phyloP scores from a whole-genome alignment of 2,329 filamentous ascomycete genomes.

The Aureobasidium zeae region DNA sequence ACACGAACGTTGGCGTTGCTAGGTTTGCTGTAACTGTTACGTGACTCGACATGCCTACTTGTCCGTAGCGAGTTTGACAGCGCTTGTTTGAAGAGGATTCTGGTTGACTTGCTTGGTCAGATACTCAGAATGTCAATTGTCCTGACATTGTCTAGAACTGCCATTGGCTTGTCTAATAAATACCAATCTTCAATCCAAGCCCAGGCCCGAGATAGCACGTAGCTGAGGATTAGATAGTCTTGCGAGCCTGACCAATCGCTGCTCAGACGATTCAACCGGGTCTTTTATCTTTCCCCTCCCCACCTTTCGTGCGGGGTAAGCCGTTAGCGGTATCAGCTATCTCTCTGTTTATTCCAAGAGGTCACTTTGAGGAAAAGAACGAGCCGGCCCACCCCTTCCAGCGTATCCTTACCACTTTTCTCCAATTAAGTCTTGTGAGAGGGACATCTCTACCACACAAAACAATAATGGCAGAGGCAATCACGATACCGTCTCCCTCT shows the following conservation, averaged over 20 bases:
- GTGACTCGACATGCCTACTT: too few relatives aligned
- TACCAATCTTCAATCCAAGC: background rate
- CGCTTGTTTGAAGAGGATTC: too few relatives aligned
- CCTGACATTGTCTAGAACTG: background rate
- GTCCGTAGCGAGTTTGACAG: too few relatives aligned
- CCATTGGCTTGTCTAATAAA: conserved; percentile 4
- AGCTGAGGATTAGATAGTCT: conserved; percentile 8
- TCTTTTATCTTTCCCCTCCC: conserved; percentile 8
- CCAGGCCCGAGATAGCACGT: conserved; percentile 9
- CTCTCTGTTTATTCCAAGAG: conserved; percentile 2
- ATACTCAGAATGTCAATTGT: too few relatives aligned
- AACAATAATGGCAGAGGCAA: conserved; percentile 43
- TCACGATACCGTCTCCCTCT: conserved; percentile 52
- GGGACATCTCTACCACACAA: too few relatives aligned
- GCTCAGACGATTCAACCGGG: conserved; percentile 10
- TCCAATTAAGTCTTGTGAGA: conserved; percentile 6
- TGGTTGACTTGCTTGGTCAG: too few relatives aligned
- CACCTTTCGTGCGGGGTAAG: conserved; percentile 10
- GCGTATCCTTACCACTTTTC: conserved; percentile 4
- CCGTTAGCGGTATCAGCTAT: conserved; percentile 7
- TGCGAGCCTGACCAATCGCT: conserved; percentile 9
- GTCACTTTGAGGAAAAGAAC: conserved; percentile 11
- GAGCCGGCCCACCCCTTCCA: conserved; percentile 4
- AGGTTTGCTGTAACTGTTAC: too few relatives aligned
- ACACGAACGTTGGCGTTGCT: too few relatives aligned